Evolutionary conservation across 2,329 filamentous ascomycete genomes (phyloP), one percentile per base, ranked within the genome.

Genomic region (Ophiostoma piceae): DNA sequence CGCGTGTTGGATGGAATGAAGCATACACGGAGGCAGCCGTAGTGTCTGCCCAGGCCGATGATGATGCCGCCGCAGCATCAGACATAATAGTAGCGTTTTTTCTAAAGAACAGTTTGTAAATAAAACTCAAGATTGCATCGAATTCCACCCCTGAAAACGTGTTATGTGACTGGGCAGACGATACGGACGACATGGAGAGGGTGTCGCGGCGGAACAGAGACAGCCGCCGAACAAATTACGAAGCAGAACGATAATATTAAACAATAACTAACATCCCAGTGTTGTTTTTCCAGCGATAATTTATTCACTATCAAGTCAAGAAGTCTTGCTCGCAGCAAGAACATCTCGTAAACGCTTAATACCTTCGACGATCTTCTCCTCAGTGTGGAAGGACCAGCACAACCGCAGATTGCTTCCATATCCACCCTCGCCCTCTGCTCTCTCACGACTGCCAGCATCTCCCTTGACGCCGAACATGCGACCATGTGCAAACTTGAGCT

Each of bases 371-470:
- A 90, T 78, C 60, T 80, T 77, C 8, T 80, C 78, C 73, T 85
- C 83, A 35, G 85, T 82, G 75, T 87, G 86, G 83, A 85, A 88
- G 14, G 84, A 81, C 77, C 85, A 87, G 73, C 84, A 88, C 6
- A 88, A 75, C 51, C 85, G 80, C 54, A 87, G 76, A 72, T 80
- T 80, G 69, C 79, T 77, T n/a, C 81, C 78, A 75, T 89, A 88
- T 32, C 78, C 73, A 22, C 39, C 68, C 6, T 72, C 72, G 11
- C 73, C 69, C 9, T 71, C 72, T 12, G 73, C 69, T 47, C 74
- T 70, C 60, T 64, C 32, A 14, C 29, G 60, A 66, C 79, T 77
- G 35, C 76, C 74, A 57, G 67, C 64, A 62, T 77, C 75, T 1
- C 76, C 77, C 66, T 74, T 71, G 7, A 85, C 80, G 72, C 84